Base-by-base conservation (phyloP, 352 stramenopile species). In the Phytophthora citrophthora region DNA sequence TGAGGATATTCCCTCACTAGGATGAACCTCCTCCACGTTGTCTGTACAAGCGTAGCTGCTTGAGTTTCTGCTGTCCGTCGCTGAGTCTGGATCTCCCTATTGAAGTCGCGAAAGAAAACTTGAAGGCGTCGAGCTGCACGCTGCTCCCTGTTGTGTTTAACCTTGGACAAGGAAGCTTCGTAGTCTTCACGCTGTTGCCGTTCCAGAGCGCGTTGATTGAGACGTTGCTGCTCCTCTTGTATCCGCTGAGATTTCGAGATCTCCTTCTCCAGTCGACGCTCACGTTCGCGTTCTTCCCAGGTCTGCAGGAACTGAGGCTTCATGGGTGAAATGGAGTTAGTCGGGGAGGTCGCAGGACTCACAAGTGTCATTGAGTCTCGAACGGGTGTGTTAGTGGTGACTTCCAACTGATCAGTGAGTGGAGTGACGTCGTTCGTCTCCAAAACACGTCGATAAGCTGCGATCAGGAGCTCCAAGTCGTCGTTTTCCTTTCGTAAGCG, bases 261-360 rank as follows among this genome's bases (percentile, higher is more conserved):
- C 20, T 89, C 79, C 47, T 94, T 92, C 41, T 89, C 78, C 26
- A 83, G 55, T 38, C 74, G 77, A 11, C 78, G 68, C 36, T 84
- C 70, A 39, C 70, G 69, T 59, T 91, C 81, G 6, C 86, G 77
- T 61, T 94, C 81, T 61, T 94, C 81, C 78, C 81, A 94, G 4
- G 76, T 89, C 69, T 84, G 83, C 36, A 91, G 70, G 41, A 93
- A 85, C 2, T 66, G 55, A 3, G 83, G 81, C 23, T 86, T 87
- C 50, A 78, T 85, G 9, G 72, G 68, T 5, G 70, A 72, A 12
- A 77, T 44, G 6, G 66, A 69, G 12, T 13, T 12, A 11, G 61
- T 62, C 5, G 66, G 54, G 10, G 66, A 74, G 20, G 27, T 16
- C 40, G 26, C 43, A 32, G 60, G 29, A 47, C 60, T 71, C 6